Evolutionary conservation across 2,329 filamentous ascomycete genomes (phyloP).

Genomic region (Apiospora sp.): DNA sequence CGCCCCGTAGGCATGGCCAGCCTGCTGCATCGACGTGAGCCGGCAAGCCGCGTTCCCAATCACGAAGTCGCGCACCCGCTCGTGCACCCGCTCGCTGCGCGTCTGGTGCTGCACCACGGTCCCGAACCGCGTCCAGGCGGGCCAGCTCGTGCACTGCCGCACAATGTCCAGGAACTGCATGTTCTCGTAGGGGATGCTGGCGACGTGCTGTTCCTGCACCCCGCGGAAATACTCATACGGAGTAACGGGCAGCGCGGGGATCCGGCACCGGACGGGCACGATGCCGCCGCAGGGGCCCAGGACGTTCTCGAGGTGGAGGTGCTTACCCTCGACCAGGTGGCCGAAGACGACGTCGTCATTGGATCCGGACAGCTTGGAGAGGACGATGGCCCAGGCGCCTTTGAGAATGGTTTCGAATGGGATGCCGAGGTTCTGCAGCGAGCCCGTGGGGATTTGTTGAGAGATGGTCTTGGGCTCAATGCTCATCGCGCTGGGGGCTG

Average conservation of each 20-base stretch:
- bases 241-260: slow-evolving; percentile 52
- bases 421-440: slow-evolving; percentile 53
- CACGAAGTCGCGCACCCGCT: slow-evolving; percentile 50
- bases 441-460: slow-evolving; percentile 50
- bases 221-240: slow-evolving; percentile 57
- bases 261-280: slow-evolving; percentile 57
- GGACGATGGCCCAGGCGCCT: slow-evolving; percentile 64
- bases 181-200: slow-evolving; percentile 57
- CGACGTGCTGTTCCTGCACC: slow-evolving; percentile 58
- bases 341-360: slow-evolving; percentile 63
- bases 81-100: slow-evolving; percentile 42
- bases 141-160: slow-evolving; percentile 61
- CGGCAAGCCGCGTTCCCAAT: slow-evolving; percentile 56
- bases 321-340: slow-evolving; percentile 58
- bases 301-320: slow-evolving; percentile 51
- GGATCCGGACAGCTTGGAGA: slow-evolving; percentile 57
- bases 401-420: slow-evolving; percentile 62
- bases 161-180: slow-evolving; percentile 61
- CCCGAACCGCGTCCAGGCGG: slow-evolving; percentile 61
- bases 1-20: slow-evolving; percentile 52
- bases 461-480: slow-evolving; percentile 49
- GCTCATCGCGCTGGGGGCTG: slow-evolving; percentile 48
- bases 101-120: slow-evolving; percentile 61
- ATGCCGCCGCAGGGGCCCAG: slow-evolving; percentile 57
- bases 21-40: slow-evolving; percentile 48